These are phyloP conservation scores for Blastobotrys niveus DNA, from an alignment of 1,139 yeast species.

Conservation along the genomic window DNA sequence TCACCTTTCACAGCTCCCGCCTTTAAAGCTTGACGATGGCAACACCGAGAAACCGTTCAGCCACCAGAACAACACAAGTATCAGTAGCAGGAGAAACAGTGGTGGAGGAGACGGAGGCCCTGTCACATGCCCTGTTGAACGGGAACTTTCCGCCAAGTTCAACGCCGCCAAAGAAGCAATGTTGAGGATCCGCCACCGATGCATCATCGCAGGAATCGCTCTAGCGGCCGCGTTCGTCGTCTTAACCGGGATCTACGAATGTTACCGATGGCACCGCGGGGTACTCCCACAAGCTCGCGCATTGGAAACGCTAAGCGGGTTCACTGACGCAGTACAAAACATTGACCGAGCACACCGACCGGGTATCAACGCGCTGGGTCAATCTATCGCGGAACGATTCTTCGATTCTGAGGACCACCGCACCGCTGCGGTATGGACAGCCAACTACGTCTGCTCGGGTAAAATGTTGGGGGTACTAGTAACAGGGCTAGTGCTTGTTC, in stretches of 20 bases:
- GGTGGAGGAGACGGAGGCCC: no score
- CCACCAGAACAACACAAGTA: no score
- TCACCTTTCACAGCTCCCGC: no score
- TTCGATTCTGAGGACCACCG: conserved; percentile 3
- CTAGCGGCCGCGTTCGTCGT: conserved; percentile 16
- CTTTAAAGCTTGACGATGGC: no score
- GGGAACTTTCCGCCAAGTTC: conserved; percentile 1
- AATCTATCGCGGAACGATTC: not conserved
- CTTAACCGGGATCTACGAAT: conserved; percentile 14
- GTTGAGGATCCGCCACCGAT: not conserved
- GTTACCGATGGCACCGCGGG: conserved; percentile 18
- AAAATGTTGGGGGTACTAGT: conserved; percentile 7
- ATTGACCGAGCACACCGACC: conserved; percentile 14
- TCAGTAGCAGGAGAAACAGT: no score
- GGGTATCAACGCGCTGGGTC: conserved; percentile 7
- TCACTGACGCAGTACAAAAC: conserved; percentile 17
- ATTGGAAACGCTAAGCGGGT: conserved; percentile 17
- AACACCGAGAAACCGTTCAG: no score
- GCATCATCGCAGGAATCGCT: conserved; percentile 10
- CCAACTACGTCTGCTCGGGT: conserved; percentile 15
- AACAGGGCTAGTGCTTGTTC: conserved; percentile 7
- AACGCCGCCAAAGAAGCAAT: not conserved
- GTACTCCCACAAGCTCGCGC: conserved; percentile 16
- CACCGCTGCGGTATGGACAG: conserved; percentile 12
- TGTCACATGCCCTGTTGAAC: conserved; percentile 6